Base-by-base conservation (phyloP, 106 monocot genomes). In the Platanthera guangdongensis region DNA sequence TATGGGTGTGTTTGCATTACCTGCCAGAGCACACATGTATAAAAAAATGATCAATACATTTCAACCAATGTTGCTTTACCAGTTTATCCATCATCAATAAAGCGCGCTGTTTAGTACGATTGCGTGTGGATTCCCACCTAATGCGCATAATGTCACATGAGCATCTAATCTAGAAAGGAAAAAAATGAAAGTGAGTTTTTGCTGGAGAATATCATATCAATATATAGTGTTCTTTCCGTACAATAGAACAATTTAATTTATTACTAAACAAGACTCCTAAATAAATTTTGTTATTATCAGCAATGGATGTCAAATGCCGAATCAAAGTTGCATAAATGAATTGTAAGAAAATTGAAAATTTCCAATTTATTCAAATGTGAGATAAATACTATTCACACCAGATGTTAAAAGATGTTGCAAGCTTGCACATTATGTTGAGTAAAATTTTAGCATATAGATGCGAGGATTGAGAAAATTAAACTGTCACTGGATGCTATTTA, bases 51-150 rank as follows among this genome's bases (percentile, higher is more conserved):
- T 60, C 19, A 19, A 21, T 60, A 6, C 19, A 6, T 60, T 60
- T 16, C 47, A 16, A 71, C 11, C 45, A 71, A 46, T 15, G 7
- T 47, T 4, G n/a, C 28, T 71, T 71, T 85, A 97, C 97, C 86
- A 99, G 71, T 69, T 92, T 92, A 49, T 90, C 83, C 97, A 99
- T 94, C 94, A 99, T 94, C 55, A 99, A 63, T 48, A 94, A 83
- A 76, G 97, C 89, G 52, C 97, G 84, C 69, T 94, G 80, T 79
- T 99, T 99, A 62, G 97, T 99, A 45, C 85, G 97, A 81, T 81
- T 81, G 68, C 97, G 97, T 48, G 85, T 86, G 39, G 92, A 90
- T 79, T 99, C 97, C 97, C 97, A 99, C 68, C 89, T 84, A 67
- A 90, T 78, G 30, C 97, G 94, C 51, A 99, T 63, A 19, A 94